These are phyloP conservation scores for Claviceps arundinis DNA, from an alignment of 2,329 filamentous ascomycete species.

Conservation along the genomic window DNA sequence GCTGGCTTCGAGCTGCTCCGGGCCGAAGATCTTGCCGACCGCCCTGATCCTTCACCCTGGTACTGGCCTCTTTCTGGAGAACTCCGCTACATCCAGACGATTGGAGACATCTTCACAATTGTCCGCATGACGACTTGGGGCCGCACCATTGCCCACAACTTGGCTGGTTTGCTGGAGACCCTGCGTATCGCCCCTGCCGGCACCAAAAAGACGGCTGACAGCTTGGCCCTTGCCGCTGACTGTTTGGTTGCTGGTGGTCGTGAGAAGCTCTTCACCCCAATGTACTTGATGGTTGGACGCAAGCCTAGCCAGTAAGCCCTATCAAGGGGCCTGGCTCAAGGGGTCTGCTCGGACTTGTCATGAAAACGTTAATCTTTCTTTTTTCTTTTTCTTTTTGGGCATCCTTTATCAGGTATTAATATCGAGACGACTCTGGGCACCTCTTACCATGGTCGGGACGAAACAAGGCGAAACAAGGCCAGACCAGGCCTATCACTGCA, in stretches of 20 bases:
- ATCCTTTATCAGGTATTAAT: not conserved
- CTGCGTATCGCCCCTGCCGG: slow-evolving; percentile 64
- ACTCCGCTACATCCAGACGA: slow-evolving; percentile 66
- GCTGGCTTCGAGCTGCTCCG: slow-evolving; percentile 76
- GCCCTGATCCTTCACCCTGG: slow-evolving; percentile 70
- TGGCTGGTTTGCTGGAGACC: slow-evolving; percentile 65
- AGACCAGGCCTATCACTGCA: not conserved
- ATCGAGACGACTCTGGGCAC: not conserved
- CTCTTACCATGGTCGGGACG: not conserved
- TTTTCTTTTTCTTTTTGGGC: not conserved
- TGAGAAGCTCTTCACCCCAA: slow-evolving; percentile 91
- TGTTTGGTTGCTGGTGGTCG: slow-evolving; percentile 74
- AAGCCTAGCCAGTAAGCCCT: slow-evolving; percentile 44
- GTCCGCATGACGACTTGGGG: slow-evolving; percentile 81
- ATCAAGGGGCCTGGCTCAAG: no score
- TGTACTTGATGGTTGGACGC: slow-evolving; percentile 92
- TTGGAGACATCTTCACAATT: slow-evolving; percentile 71
- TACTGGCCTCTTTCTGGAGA: slow-evolving; percentile 87
- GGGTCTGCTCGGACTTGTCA: not conserved
- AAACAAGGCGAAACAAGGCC: not conserved
- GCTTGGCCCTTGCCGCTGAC: slow-evolving; percentile 68
- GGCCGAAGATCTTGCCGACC: slow-evolving; percentile 75
- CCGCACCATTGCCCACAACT: slow-evolving; percentile 58
- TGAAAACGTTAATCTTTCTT: not conserved
- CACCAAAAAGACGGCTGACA: slow-evolving; percentile 91